Percentiles rank a stretch among this genome's conserved stretches.
Evolutionary conservation across 1,284 basidiomycete genomes (phyloP).

Genomic region (Ustilago nuda): DNA sequence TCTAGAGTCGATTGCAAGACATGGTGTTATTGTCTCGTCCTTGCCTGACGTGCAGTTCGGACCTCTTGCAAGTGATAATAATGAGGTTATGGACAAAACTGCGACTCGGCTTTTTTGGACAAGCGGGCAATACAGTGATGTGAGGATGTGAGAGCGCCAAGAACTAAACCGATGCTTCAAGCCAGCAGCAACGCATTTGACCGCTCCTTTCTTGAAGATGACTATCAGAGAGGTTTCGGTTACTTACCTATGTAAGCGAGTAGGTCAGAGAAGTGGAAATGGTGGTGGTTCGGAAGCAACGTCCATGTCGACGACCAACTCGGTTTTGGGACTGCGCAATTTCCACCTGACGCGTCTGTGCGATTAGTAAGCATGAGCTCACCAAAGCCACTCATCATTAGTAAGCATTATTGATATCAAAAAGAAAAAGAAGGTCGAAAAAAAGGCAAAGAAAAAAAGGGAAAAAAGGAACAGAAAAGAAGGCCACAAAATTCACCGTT

Average conservation of each 20-base stretch:
- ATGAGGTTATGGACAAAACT: background rate
- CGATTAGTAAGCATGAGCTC: too few species aligned
- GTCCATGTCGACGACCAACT: too few species aligned
- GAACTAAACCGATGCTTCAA: slow-evolving; percentile 1
- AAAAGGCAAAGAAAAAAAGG: too few species aligned
- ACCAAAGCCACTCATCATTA: too few species aligned
- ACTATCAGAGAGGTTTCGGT: background rate
- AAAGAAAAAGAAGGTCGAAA: background rate
- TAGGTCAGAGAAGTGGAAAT: too few species aligned
- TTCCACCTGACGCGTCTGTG: too few species aligned
- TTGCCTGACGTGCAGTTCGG: background rate
- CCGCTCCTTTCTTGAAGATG: background rate
- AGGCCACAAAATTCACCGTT: background rate
- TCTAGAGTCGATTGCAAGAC: background rate
- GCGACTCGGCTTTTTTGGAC: slow-evolving; percentile 4
- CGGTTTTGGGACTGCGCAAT: too few species aligned
- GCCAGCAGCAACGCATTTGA: background rate
- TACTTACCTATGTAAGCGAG: too few species aligned
- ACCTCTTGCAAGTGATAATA: background rate
- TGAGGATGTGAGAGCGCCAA: slow-evolving; percentile 1
- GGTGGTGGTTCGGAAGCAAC: too few species aligned
- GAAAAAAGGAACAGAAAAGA: background rate
- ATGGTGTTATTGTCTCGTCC: background rate
- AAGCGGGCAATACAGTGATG: background rate
- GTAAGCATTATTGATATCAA: background rate